Evolutionary conservation across 495 filamentous ascomycete species (phyloP), one percentile per base, ranked within the genome.

Genomic region (Penicillium canescens): DNA sequence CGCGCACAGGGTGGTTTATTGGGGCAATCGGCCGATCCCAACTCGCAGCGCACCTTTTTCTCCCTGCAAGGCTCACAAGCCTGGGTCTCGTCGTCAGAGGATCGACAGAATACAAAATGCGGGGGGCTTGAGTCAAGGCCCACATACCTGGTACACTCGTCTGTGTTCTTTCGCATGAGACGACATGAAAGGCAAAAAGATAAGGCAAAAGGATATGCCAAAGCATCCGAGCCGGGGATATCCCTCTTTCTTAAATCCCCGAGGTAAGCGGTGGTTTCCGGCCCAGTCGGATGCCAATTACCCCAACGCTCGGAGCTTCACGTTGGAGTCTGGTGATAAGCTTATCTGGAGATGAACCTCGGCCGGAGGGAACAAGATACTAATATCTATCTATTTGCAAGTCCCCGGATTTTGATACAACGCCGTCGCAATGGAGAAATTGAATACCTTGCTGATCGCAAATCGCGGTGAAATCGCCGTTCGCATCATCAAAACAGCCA

Each of bases 1-100:
- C 90, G 81, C 48, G 88, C 86, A 63, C 90, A 94, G 3, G 90
- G 90, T 36, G 90, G 90, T 46, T 90, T 85, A 67, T 88, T 83
- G 10, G 90, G 90, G 50, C 87, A 83, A 68, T 94, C 90, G 58
- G 92, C 89, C 18, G 50, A 21, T 23, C 40, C 50, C 28, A 44
- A 34, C 23, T 53, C 41, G 26, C 50, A 53, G 50, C 50, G 50
- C 18, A 53, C 50, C 40, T 53, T 53, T 31, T 44, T 53, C 23
- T 44, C 41, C 9, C 50, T 18, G 28, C 50, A 53, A 34, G 50
- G 50, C 40, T 53, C 50, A 41, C 50, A 53, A 12, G 50, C 50
- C 50, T 53, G 6, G 23, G 18, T 18, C 14, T 18, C 38, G 3
- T 7, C 14, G 38, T 40, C 38, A 40, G 42, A 6, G 37, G 41